These are phyloP conservation scores for Chimonanthus salicifolius DNA, from an alignment of 164 flowering plant species.

Conservation along the genomic window DNA sequence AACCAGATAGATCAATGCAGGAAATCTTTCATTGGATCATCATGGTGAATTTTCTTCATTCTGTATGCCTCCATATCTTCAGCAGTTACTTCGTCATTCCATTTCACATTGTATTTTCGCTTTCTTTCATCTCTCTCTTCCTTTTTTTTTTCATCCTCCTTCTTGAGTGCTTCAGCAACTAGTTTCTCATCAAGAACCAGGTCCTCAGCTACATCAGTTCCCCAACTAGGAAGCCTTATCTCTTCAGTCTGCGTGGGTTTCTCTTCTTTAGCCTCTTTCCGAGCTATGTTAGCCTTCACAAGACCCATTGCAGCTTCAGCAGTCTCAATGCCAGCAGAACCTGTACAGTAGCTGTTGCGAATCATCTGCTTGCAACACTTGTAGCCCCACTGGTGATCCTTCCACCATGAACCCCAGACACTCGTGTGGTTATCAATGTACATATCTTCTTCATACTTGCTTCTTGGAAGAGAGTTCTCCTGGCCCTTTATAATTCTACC, in stretches of 20 bases:
- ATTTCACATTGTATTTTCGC: conserved; percentile 72
- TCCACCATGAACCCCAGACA: conserved; percentile 99
- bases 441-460: conserved; percentile 94
- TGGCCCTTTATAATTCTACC: conserved; percentile 86
- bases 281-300: conserved; percentile 58
- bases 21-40: conserved; percentile 89
- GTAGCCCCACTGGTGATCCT: conserved; percentile 96
- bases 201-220: conserved; percentile 80
- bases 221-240: conserved; percentile 80
- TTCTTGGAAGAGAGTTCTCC: conserved; percentile 67
- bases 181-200: conserved; percentile 61
- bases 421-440: conserved; percentile 73
- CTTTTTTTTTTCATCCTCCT: conserved; percentile 80
- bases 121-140: conserved; percentile 88
- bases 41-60: conserved; percentile 67
- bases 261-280: conserved; percentile 74
- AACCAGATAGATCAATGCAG: conserved; percentile 26
- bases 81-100: conserved; percentile 80
- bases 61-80: conserved; percentile 87
- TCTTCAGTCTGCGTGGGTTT: conserved; percentile 43
- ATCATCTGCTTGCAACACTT: conserved; percentile 79
- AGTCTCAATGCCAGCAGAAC: conserved; percentile 76
- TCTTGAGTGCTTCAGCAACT: conserved; percentile 65
- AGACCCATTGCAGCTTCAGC: conserved; percentile 74
- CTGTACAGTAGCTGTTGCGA: conserved; percentile 85